phyloP scores from a whole-genome alignment of 2,329 filamentous ascomycete species.

The Fonsecaea erecta region DNA sequence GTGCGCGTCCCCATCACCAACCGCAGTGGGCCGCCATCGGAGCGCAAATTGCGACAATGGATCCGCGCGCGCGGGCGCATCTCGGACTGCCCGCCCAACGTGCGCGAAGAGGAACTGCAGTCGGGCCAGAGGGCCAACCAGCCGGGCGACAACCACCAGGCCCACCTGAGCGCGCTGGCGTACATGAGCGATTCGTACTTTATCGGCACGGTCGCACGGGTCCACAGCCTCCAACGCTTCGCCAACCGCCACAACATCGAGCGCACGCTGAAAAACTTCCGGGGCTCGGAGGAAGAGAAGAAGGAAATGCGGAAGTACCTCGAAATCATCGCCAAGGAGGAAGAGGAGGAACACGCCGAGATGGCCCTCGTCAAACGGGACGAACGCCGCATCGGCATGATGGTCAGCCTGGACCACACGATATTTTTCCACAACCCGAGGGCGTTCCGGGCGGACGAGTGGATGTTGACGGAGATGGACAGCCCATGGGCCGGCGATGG shows the following conservation, averaged over 20 bases:
- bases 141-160: constrained; percentile 37
- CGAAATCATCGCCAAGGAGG: constrained; percentile 50
- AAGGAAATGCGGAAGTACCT: constrained; percentile 47
- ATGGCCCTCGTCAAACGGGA: constrained; percentile 11
- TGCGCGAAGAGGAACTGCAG: constrained; percentile 33
- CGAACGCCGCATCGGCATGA: constrained; percentile 50
- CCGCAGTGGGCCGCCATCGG: constrained; percentile 54
- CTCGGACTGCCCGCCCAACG: constrained; percentile 36
- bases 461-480: constrained; percentile 56
- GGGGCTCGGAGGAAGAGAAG: constrained; percentile 50
- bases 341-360: constrained; percentile 46
- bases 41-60: constrained; percentile 68
- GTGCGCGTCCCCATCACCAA: constrained; percentile 52
- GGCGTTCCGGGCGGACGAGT: constrained; percentile 56
- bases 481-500: constrained; percentile 58
- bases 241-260: constrained; percentile 56
- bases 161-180: constrained; percentile 74
- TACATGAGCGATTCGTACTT: constrained; percentile 95
- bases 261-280: constrained; percentile 46
- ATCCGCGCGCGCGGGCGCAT: constrained; percentile 45
- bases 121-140: constrained; percentile 24
- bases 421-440: constrained; percentile 58
- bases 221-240: constrained; percentile 80
- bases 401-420: constrained; percentile 57
- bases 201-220: constrained; percentile 82